A percentile compares a stretch with the other conserved stretches of the same genome.
Evolutionary conservation across 805 yeast genomes (phyloP).

Genomic region (Dipodascopsis tothii): DNA sequence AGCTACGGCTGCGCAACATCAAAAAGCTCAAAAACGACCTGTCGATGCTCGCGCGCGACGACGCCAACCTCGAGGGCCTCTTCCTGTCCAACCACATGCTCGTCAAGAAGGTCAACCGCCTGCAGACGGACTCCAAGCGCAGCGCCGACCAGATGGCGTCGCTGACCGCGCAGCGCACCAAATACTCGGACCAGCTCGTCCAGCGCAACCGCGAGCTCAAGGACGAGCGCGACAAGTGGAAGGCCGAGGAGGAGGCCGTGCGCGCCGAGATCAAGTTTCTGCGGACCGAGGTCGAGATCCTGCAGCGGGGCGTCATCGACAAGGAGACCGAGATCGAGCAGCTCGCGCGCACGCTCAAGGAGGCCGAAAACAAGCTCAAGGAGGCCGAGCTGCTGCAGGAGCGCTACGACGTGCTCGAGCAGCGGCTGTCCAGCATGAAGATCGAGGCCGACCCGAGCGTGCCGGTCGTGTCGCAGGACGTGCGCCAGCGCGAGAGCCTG

Average conservation of each 20-base stretch:
- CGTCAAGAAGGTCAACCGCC: slow-evolving; percentile 23
- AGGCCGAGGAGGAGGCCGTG: slow-evolving; percentile 24
- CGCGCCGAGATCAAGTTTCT: slow-evolving; percentile 27
- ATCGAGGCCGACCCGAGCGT: not conserved
- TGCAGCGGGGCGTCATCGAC: slow-evolving; percentile 30
- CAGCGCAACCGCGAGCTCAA: slow-evolving; percentile 31
- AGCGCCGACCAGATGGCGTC: slow-evolving; percentile 26
- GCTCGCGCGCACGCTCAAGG: slow-evolving; percentile 21
- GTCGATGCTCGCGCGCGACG: slow-evolving; percentile 26
- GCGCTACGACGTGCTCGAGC: not conserved
- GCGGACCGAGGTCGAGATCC: slow-evolving; percentile 27
- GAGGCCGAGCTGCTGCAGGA: not conserved
- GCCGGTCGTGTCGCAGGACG: not conserved
- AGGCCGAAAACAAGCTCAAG: slow-evolving; percentile 1
- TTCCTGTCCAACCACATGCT: slow-evolving; percentile 28
- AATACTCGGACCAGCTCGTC: slow-evolving; percentile 32
- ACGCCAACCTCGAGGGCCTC: slow-evolving; percentile 30
- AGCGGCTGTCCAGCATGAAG: not conserved
- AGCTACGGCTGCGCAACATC: slow-evolving; percentile 38
- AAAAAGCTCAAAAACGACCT: slow-evolving; percentile 32
- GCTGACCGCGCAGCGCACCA: slow-evolving; percentile 32
- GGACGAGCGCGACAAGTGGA: slow-evolving; percentile 24
- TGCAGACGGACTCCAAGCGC: slow-evolving; percentile 29
- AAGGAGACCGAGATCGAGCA: slow-evolving; percentile 27
- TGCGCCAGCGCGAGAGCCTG: not conserved